Conservation (phyloP, 768 basidiomycete species). For the Rhodotorula babjevae region DNA sequence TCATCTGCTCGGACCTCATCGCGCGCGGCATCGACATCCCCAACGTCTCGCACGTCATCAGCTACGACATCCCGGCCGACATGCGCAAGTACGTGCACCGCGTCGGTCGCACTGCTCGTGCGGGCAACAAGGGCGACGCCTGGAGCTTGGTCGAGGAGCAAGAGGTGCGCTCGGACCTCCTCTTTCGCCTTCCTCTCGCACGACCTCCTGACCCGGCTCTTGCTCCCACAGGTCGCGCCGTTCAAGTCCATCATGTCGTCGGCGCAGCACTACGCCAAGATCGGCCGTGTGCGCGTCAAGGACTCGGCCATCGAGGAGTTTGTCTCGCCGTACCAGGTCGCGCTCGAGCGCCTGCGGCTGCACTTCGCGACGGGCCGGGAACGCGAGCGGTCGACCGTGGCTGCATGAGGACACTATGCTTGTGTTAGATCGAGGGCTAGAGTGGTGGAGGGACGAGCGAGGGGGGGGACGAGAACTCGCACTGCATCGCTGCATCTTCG, state of each 20-base stretch:
- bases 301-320: slow-evolving; percentile 61
- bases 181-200: neutral
- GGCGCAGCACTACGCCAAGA: slow-evolving; percentile 63
- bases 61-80: slow-evolving; percentile 93
- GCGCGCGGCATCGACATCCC: slow-evolving; percentile 93
- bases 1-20: slow-evolving; percentile 94
- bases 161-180: slow-evolving; percentile 54
- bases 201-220: neutral
- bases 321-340: slow-evolving; percentile 58
- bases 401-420: neutral
- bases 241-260: slow-evolving; percentile 77
- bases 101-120: slow-evolving; percentile 90
- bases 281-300: slow-evolving; percentile 64
- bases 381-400: neutral
- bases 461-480: too few relatives aligned
- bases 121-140: slow-evolving; percentile 78
- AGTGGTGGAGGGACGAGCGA: too few relatives aligned
- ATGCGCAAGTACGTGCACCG: slow-evolving; percentile 98
- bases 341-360: slow-evolving; percentile 26
- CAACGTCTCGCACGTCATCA: slow-evolving; percentile 85
- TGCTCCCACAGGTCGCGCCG: slow-evolving; percentile 62
- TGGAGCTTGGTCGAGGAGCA: slow-evolving; percentile 89
- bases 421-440: too few relatives aligned
- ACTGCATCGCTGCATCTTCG: neutral
- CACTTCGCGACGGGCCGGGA: slow-evolving; percentile 11